Percentiles rank a stretch among this genome's conserved stretches.
Evolutionary conservation across 1,284 basidiomycete genomes (phyloP).

Genomic region (Puccinia hordei): DNA sequence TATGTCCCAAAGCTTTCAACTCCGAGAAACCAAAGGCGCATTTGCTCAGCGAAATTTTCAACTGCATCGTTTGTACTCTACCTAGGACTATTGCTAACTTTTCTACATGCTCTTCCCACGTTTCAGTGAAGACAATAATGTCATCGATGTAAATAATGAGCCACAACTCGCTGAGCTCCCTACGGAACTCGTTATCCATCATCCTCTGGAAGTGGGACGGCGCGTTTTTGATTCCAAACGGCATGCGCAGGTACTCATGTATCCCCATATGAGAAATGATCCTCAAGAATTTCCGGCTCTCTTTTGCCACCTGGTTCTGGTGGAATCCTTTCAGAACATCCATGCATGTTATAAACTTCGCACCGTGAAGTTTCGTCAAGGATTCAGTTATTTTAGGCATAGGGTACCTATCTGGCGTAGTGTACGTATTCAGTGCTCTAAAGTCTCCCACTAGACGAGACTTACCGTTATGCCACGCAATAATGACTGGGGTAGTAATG

Average conservation of each 20-base stretch:
- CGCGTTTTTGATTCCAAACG: neutral
- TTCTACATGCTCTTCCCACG: neutral
- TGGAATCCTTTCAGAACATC: conserved; percentile 29
- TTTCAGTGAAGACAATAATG: neutral
- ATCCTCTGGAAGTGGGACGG: conserved; percentile 27
- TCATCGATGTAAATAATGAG: conserved; percentile 30
- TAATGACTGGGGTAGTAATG: neutral
- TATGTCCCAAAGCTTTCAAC: conserved; percentile 16
- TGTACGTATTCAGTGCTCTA: too few species aligned
- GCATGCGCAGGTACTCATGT: conserved; percentile 3
- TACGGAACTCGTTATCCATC: neutral
- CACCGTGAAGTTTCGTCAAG: neutral
- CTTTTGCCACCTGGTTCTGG: neutral
- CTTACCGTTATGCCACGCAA: conserved; percentile 6
- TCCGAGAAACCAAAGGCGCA: conserved; percentile 8
- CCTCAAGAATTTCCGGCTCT: neutral
- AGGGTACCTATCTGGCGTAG: too few species aligned
- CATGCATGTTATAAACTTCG: conserved; percentile 12
- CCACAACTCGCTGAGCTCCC: neutral
- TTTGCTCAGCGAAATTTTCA: conserved; percentile 17
- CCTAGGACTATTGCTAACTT: neutral
- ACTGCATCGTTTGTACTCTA: neutral
- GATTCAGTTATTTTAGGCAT: too few species aligned
- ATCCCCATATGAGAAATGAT: neutral
- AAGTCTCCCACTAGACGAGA: too few species aligned